Conservation (phyloP, 164 flowering plant species). For the Stephania japonica region DNA sequence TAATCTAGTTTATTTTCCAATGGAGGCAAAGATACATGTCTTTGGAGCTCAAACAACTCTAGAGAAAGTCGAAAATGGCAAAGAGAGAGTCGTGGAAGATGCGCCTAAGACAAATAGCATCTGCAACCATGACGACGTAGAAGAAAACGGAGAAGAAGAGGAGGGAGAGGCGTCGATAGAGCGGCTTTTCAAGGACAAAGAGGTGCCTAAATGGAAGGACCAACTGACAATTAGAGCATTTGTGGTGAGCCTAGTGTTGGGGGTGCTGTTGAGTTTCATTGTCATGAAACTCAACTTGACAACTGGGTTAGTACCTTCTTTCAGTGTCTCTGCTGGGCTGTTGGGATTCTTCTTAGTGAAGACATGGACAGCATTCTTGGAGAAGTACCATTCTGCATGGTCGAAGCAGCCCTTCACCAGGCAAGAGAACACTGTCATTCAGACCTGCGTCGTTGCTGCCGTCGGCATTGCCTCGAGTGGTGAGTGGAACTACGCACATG, state of each 20-base stretch:
- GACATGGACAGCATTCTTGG: constrained; percentile 12
- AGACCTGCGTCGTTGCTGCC: constrained; percentile 23
- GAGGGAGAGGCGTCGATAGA: not conserved
- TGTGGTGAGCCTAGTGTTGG: constrained; percentile 17
- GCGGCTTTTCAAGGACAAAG: constrained; percentile 9
- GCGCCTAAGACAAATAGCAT: not conserved
- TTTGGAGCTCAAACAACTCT: not conserved
- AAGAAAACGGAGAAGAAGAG: not conserved
- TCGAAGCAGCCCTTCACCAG: constrained; percentile 21
- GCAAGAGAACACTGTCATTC: constrained; percentile 26
- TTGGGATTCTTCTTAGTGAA: constrained; percentile 19
- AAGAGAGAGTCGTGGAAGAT: not conserved
- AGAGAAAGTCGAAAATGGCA: not conserved
- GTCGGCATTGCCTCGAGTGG: constrained; percentile 24
- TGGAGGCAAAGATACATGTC: too few species aligned
- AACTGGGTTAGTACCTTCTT: constrained; percentile 20
- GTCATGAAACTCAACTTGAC: constrained; percentile 25
- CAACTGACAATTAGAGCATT: constrained; percentile 20
- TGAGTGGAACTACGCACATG: not conserved
- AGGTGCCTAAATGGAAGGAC: constrained; percentile 19
- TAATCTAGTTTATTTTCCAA: too few species aligned
- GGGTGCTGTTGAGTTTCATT: constrained; percentile 13
- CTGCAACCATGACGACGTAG: not conserved
- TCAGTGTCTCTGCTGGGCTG: constrained; percentile 19
- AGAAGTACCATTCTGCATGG: constrained; percentile 3